Base-by-base conservation (phyloP, 805 yeast species). In the Candida tibetensis region DNA sequence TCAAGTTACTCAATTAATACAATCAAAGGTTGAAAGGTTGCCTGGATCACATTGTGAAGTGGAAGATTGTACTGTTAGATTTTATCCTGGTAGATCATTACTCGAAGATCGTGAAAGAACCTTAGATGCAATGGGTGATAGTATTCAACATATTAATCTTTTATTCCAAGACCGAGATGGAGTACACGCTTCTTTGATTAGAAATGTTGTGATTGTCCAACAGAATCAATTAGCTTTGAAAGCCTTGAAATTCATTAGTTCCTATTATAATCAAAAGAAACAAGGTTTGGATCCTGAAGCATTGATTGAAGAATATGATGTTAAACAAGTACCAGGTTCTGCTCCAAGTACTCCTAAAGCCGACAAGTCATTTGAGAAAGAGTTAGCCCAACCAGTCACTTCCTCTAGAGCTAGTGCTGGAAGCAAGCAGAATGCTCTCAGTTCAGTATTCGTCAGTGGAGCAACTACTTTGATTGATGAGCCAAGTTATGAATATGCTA, bases 61-160 rank as follows among this genome's bases (percentile, higher is more conserved):
- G 28, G 85, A 84, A 44, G 95, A 88, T 42, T 81, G 91, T 28
- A 79, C 87, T 28, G 70, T 91, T 30, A 72, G 83, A 40, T 80
- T 88, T 53, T 85, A 86, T 49, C 81, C 95, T 2, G 89, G 85
- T 34, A 72, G 70, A 35, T 79, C 85, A 5, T 76, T 74, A 31
- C 79, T 76, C 30, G 75, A 73, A 14, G 77, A 74, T 46, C 65
- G 70, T 19, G 87, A 82, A 35, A 76, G 95, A 50, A 79, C 80
- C 36, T 60, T 74, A 21, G 72, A 81, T 32, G 73, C 82, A 14
- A 76, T 87, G 63, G 96, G 97, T 34, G 96, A 89, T 50, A 75
- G 84, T 40, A 81, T 90, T 32, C 81, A 90, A 17, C 89, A 88
- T 58, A 79, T 90, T 39, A 89, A 91, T 60, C 93, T 83, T 32